Evolutionary conservation across 225 moss, liverwort and hornwort genomes (phyloP).

Genomic region (Lunularia cruciata): DNA sequence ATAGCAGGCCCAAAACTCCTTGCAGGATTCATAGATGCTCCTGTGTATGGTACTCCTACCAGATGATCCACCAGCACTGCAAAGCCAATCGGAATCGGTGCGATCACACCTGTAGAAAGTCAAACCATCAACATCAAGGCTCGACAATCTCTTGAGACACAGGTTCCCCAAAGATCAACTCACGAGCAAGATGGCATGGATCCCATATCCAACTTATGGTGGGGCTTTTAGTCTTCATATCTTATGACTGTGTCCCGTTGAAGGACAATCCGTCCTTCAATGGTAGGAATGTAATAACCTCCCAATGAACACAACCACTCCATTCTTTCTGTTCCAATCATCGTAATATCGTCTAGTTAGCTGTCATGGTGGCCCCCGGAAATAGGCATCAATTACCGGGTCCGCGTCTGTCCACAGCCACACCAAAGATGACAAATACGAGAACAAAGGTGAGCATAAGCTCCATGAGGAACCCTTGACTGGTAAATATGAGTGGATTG

Average conservation of each 20-base stretch:
- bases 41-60: constrained; percentile 91
- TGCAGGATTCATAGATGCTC: constrained; percentile 99
- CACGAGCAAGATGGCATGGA: too few species aligned
- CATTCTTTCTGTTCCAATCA: too few species aligned
- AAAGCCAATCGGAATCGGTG: constrained; percentile 94
- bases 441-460: constrained; percentile 87
- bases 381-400: constrained; percentile 73
- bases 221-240: neutral
- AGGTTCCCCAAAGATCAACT: too few species aligned
- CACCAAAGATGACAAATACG: constrained; percentile 94
- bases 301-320: too few species aligned
- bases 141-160: too few species aligned
- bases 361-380: too few species aligned
- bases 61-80: constrained; percentile 87
- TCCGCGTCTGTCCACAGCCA: constrained; percentile 95
- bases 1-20: constrained; percentile 94
- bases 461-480: constrained; percentile 91
- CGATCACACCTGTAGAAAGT: constrained; percentile 76
- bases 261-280: too few species aligned
- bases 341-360: too few species aligned
- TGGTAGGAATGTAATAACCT: too few species aligned
- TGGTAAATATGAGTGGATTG: constrained; percentile 53
- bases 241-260: too few species aligned
- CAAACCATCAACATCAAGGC: too few species aligned
- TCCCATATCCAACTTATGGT: too few species aligned